Percentiles rank a stretch among this genome's conserved stretches.
Conservation (phyloP, 192 early-diverging fungal species). For the Glomus cerebriforme region DNA sequence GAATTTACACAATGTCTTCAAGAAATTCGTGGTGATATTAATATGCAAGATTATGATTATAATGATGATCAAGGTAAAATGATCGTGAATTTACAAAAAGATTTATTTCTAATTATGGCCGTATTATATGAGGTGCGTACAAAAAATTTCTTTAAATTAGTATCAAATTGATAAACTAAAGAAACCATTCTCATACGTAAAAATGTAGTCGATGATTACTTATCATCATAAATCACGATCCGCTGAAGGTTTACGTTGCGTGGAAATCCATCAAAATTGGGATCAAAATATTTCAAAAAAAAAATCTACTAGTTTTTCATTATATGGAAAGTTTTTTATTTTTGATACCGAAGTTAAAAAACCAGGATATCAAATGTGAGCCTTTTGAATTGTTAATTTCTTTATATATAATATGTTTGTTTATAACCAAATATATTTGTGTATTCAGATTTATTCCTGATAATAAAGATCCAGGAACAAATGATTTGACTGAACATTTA, state of each 20-base stretch:
- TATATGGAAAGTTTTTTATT: neutral
- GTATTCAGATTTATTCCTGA: neutral
- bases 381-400: neutral
- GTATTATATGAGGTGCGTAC: neutral
- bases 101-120: conserved; percentile 1
- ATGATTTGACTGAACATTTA: neutral
- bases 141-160: neutral
- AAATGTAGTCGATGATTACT: neutral
- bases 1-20: conserved; percentile 10
- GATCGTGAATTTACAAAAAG: conserved; percentile 4
- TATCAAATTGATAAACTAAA: neutral
- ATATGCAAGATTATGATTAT: neutral
- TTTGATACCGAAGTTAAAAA: neutral
- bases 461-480: neutral
- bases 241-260: neutral
- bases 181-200: neutral
- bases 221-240: neutral
- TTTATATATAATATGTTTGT: neutral
- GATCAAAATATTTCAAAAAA: neutral
- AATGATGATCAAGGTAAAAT: neutral
- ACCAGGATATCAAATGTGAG: neutral
- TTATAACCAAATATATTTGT: neutral
- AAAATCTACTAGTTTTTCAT: neutral
- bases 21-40: conserved; percentile 9
- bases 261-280: neutral